Conservation (phyloP, 2,329 filamentous ascomycete species). For the Scedosporium aurantiacum region DNA sequence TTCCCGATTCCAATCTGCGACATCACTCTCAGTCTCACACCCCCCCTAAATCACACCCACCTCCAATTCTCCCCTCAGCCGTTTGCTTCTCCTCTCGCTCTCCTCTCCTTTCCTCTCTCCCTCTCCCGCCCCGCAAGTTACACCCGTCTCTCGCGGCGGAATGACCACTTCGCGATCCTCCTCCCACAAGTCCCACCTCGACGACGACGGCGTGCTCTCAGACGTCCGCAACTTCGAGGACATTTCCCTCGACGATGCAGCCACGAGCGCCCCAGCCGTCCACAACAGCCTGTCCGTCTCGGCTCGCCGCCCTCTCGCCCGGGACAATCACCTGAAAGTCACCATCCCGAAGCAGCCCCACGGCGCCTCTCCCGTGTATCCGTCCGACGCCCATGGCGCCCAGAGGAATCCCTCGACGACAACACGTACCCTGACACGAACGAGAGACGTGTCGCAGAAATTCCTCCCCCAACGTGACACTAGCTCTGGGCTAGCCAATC, state of each 20-base stretch:
- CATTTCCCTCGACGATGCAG: constrained; percentile 67
- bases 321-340: constrained; percentile 16
- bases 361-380: constrained; percentile 1
- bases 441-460: constrained; percentile 16
- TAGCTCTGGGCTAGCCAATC: constrained; percentile 10
- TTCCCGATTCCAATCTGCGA: neutral
- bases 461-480: constrained; percentile 17
- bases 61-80: neutral
- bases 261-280: constrained; percentile 20
- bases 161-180: constrained; percentile 77
- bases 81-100: too few relatives aligned
- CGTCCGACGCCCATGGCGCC: constrained; percentile 19
- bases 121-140: constrained; percentile 2
- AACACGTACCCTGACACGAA: constrained; percentile 25
- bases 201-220: constrained; percentile 59
- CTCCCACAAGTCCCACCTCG: constrained; percentile 70
- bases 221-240: constrained; percentile 86
- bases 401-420: constrained; percentile 14
- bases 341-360: constrained; percentile 8
- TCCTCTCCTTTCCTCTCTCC: neutral
- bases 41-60: neutral
- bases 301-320: constrained; percentile 27
- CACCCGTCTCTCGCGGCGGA: constrained; percentile 19
- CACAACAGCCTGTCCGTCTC: constrained; percentile 40
- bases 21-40: neutral